phyloP scores from a whole-genome alignment of 345 rosid species.

The Citrus medica region DNA sequence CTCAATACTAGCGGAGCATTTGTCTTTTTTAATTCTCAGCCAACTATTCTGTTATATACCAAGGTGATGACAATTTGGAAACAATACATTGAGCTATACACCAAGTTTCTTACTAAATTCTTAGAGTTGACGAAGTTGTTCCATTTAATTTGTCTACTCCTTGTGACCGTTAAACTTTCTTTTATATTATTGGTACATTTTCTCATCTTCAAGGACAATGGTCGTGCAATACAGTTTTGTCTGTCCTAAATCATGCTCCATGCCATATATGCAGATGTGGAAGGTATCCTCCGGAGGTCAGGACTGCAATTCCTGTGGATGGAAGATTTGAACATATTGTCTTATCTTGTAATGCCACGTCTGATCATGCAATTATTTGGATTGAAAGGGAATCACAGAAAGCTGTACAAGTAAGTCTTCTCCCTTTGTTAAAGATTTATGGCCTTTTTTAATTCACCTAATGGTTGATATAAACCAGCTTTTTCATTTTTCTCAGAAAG shows the following conservation, averaged over 20 bases:
- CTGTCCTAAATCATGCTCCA: not conserved
- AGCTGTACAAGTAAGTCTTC: conserved; percentile 51
- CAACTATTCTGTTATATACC: not conserved
- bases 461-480: not conserved
- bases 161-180: not conserved
- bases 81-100: not conserved
- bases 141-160: not conserved
- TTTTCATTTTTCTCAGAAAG: not conserved
- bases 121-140: not conserved
- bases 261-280: conserved; percentile 60
- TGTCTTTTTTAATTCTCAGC: not conserved
- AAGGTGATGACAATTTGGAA: not conserved
- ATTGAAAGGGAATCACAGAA: conserved; percentile 82
- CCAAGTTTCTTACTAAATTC: not conserved
- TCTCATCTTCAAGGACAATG: not conserved
- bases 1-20: not conserved
- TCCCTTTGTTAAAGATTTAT: not conserved
- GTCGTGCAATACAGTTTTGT: not conserved
- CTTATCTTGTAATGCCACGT: conserved; percentile 78
- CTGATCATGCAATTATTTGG: conserved; percentile 92
- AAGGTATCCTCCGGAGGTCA: conserved; percentile 94
- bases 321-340: conserved; percentile 96
- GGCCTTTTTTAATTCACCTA: not conserved
- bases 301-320: conserved; percentile 98
- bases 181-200: not conserved